A percentile compares a stretch with the other conserved stretches of the same genome.
Conservation (phyloP, 2,329 filamentous ascomycete genomes). For the Colletotrichum gloeosporioides region DNA sequence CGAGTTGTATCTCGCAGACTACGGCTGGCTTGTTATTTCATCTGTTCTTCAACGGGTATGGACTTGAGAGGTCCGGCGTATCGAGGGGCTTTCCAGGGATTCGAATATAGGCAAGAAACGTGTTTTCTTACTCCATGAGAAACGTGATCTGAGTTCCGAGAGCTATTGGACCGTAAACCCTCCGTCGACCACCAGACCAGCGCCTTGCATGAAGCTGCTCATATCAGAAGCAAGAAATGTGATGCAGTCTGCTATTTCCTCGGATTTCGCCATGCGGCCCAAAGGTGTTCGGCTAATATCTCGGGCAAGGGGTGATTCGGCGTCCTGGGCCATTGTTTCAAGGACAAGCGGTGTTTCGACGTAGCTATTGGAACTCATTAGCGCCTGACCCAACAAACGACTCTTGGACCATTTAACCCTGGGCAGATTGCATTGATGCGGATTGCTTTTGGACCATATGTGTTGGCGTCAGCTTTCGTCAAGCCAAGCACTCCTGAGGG, state of each 20-base stretch:
- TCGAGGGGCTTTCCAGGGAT: background rate
- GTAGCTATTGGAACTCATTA: constrained; percentile 34
- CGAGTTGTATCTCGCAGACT: background rate
- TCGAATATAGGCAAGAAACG: background rate
- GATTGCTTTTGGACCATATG: constrained; percentile 56
- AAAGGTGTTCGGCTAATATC: constrained; percentile 52
- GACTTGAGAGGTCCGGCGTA: background rate
- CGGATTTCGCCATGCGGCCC: constrained; percentile 48
- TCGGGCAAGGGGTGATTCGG: constrained; percentile 33
- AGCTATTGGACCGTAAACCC: constrained; percentile 39
- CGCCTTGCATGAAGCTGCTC: constrained; percentile 58
- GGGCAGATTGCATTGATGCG: constrained; percentile 68
- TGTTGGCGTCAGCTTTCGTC: constrained; percentile 57
- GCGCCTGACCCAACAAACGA: background rate
- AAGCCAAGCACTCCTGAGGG: constrained; percentile 49
- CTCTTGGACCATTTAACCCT: constrained; percentile 33
- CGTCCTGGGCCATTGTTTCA: constrained; percentile 25
- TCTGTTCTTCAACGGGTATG: background rate
- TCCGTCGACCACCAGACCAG: constrained; percentile 52
- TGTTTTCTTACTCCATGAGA: background rate
- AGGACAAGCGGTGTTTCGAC: constrained; percentile 46
- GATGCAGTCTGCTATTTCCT: constrained; percentile 60
- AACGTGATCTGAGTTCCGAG: background rate
- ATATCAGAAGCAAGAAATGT: constrained; percentile 56
- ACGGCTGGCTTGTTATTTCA: background rate